These are phyloP conservation scores for Dunaliella primolecta DNA, from an alignment of 139 green algal genomes.

Conservation along the genomic window DNA sequence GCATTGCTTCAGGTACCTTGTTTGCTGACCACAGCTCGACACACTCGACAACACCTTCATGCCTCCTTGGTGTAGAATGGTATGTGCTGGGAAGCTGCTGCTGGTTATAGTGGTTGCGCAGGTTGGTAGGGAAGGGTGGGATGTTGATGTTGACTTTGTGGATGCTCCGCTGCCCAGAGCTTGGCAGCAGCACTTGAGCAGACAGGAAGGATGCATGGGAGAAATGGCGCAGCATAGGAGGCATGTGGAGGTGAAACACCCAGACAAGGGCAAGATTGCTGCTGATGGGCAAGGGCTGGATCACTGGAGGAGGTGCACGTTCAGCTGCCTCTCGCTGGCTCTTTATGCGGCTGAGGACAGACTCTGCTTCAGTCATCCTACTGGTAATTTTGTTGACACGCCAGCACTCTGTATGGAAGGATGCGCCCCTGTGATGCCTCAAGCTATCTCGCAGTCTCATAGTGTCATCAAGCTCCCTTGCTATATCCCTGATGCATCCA, in stretches of 20 bases:
- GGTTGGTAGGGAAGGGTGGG: not conserved
- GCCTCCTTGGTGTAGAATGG: not conserved
- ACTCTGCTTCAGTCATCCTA: too few species aligned
- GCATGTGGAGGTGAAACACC: not conserved
- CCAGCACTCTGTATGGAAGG: too few species aligned
- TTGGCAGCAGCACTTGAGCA: conserved; percentile 48
- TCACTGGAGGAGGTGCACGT: not conserved
- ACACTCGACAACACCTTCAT: not conserved
- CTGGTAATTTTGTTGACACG: too few species aligned
- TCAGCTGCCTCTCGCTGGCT: not conserved
- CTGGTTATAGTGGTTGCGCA: conserved; percentile 23
- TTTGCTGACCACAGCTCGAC: not conserved
- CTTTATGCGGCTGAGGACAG: not conserved
- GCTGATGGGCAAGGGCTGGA: not conserved
- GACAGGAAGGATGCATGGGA: not conserved
- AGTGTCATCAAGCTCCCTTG: too few species aligned
- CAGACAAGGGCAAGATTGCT: not conserved
- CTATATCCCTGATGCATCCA: too few species aligned
- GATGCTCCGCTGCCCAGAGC: not conserved
- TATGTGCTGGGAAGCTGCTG: conserved; percentile 4
- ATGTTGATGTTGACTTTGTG: not conserved
- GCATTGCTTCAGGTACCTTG: too few species aligned
- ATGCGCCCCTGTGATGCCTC: too few species aligned
- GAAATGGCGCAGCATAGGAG: not conserved
- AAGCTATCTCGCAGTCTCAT: too few species aligned